These are phyloP conservation scores for Chaetomium tenue DNA, from an alignment of 495 filamentous ascomycete genomes.

Conservation along the genomic window DNA sequence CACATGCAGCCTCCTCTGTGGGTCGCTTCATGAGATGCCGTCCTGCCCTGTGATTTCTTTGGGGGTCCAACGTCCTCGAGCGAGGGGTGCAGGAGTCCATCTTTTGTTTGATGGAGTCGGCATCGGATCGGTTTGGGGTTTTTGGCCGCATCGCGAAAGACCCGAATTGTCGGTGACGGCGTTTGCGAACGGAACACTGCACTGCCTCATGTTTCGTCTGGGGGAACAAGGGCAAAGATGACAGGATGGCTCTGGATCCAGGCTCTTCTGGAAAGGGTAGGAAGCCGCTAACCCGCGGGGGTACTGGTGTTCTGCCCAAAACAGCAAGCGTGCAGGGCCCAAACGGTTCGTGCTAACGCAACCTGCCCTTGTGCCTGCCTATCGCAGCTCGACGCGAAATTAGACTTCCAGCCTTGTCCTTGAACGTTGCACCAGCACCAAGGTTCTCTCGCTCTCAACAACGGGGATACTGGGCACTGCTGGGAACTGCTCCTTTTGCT, in stretches of 20 bases:
- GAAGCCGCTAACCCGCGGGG: not conserved
- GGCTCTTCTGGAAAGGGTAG: not conserved
- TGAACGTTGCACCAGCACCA: slow-evolving; percentile 24
- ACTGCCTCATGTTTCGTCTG: not conserved
- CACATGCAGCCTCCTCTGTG: slow-evolving; percentile 13
- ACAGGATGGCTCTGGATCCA: slow-evolving; percentile 4
- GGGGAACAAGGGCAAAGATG: not conserved
- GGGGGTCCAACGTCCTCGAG: not conserved
- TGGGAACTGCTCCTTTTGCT: slow-evolving; percentile 10
- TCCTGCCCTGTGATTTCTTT: slow-evolving; percentile 11
- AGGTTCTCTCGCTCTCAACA: slow-evolving; percentile 14
- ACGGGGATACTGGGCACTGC: slow-evolving; percentile 20
- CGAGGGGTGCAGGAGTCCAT: not conserved
- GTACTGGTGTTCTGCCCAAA: slow-evolving; percentile 1
- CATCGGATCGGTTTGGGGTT: not conserved
- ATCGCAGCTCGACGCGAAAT: slow-evolving; percentile 33
- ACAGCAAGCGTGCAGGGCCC: not conserved
- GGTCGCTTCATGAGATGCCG: slow-evolving; percentile 6
- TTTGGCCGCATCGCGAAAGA: slow-evolving; percentile 11
- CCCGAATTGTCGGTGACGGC: slow-evolving; percentile 12
- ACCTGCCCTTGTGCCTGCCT: slow-evolving; percentile 22
- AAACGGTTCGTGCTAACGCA: slow-evolving; percentile 21
- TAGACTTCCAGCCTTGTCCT: slow-evolving; percentile 29
- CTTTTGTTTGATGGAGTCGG: not conserved
- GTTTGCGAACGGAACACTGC: not conserved